Percentiles rank a stretch among this genome's conserved stretches.
These are phyloP conservation scores for Botrytis fabae DNA, from an alignment of 2,329 filamentous ascomycete genomes.

Conservation along the genomic window DNA sequence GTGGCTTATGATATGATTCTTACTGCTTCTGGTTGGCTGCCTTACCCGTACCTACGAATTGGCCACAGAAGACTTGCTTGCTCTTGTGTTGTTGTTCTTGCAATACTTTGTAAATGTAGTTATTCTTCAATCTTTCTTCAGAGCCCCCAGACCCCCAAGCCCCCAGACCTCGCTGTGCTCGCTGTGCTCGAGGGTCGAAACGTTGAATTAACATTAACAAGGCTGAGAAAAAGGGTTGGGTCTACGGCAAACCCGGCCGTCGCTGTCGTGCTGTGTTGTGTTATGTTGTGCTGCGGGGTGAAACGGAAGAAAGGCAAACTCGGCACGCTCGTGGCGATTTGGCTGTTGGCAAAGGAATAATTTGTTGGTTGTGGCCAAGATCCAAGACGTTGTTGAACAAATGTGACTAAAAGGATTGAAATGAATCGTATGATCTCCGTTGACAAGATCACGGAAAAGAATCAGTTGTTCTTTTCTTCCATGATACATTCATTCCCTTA, in stretches of 20 bases:
- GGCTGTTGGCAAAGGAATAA: background rate
- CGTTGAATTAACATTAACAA: background rate
- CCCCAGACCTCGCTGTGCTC: background rate
- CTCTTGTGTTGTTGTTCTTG: background rate
- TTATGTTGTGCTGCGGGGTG: background rate
- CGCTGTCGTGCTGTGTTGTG: background rate
- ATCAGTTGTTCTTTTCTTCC: background rate
- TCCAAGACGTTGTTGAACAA: background rate
- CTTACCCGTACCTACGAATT: background rate
- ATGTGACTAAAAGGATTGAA: background rate
- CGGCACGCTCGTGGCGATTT: background rate
- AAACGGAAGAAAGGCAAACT: background rate
- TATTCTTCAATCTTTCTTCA: background rate
- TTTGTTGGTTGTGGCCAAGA: background rate
- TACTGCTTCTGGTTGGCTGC: background rate
- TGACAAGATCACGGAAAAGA: background rate
- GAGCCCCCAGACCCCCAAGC: background rate
- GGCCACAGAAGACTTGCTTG: background rate
- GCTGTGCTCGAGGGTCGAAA: background rate
- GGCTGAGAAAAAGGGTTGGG: background rate
- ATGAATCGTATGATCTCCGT: background rate
- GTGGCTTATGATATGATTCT: slow-evolving; percentile 3
- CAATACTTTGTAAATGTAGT: background rate
- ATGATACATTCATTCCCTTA: background rate
- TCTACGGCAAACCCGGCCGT: background rate